Conservation (phyloP, 805 yeast genomes). For the Candida chauliodis region DNA sequence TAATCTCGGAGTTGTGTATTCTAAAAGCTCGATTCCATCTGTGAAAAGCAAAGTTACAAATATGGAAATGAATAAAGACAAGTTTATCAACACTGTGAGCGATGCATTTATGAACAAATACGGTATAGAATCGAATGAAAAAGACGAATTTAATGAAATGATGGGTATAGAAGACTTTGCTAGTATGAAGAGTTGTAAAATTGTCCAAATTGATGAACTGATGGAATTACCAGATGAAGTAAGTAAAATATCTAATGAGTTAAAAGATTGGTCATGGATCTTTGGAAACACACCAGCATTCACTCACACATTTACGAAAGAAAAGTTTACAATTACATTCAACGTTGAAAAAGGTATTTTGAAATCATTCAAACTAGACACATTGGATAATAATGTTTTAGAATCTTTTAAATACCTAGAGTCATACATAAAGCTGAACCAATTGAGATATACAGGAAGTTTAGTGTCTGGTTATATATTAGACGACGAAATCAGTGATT, state of each 20-base stretch:
- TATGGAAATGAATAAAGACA: slow-evolving; percentile 41
- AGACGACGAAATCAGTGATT: slow-evolving; percentile 41
- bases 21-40: slow-evolving; percentile 61
- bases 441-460: slow-evolving; percentile 39
- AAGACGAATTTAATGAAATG: slow-evolving; percentile 22
- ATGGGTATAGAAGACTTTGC: slow-evolving; percentile 32
- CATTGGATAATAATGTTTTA: slow-evolving; percentile 10
- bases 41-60: slow-evolving; percentile 81
- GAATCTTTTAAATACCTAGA: slow-evolving; percentile 32
- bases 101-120: slow-evolving; percentile 37
- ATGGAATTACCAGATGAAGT: slow-evolving; percentile 40
- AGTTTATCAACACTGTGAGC: slow-evolving; percentile 45
- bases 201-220: slow-evolving; percentile 16
- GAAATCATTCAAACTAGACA: slow-evolving; percentile 16
- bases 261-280: slow-evolving; percentile 68
- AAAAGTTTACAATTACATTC: slow-evolving; percentile 31
- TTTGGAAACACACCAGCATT: slow-evolving; percentile 78
- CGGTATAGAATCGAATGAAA: slow-evolving; percentile 12
- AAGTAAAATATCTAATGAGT: slow-evolving; percentile 30
- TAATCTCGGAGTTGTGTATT: slow-evolving; percentile 37
- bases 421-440: slow-evolving; percentile 22
- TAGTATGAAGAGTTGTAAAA: slow-evolving; percentile 6
- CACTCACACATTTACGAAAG: slow-evolving; percentile 44
- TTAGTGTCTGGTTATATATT: slow-evolving; percentile 42
- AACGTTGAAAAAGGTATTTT: slow-evolving; percentile 44